A percentile compares a stretch with the other conserved stretches of the same genome.
phyloP scores from a whole-genome alignment of 257 asterid species.

The Nicotiana undulata region DNA sequence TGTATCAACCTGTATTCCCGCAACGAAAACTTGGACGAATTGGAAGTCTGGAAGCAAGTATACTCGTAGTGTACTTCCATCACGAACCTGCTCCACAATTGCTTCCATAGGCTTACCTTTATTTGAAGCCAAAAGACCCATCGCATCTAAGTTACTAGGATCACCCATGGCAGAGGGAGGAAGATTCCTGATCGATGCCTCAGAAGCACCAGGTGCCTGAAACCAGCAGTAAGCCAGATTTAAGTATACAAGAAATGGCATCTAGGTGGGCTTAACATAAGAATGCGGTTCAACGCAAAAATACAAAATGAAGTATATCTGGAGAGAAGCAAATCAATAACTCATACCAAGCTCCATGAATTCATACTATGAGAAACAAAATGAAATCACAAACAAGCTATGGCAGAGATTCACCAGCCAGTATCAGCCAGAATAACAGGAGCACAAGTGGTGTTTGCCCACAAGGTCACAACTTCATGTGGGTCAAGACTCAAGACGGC shows the following conservation, averaged over 20 bases:
- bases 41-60: conserved; percentile 90
- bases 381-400: background rate
- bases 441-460: background rate
- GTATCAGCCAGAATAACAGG: background rate
- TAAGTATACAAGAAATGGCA: background rate
- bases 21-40: conserved; percentile 81
- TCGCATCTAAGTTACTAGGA: conserved; percentile 65
- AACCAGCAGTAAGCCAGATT: conserved; percentile 13
- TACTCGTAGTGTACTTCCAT: conserved; percentile 92
- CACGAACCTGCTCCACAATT: conserved; percentile 87
- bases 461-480: background rate
- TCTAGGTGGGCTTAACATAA: too few species aligned
- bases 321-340: too few species aligned
- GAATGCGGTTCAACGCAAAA: background rate
- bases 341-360: background rate
- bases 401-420: background rate
- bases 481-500: too few species aligned
- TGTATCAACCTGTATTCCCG: conserved; percentile 78
- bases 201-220: conserved; percentile 81
- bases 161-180: conserved; percentile 89
- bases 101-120: conserved; percentile 95
- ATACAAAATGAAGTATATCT: background rate
- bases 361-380: background rate
- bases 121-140: conserved; percentile 63
- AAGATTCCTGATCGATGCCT: conserved; percentile 60